phyloP scores from a whole-genome alignment of 345 rosid genomes.

The Aurinia saxatilis region DNA sequence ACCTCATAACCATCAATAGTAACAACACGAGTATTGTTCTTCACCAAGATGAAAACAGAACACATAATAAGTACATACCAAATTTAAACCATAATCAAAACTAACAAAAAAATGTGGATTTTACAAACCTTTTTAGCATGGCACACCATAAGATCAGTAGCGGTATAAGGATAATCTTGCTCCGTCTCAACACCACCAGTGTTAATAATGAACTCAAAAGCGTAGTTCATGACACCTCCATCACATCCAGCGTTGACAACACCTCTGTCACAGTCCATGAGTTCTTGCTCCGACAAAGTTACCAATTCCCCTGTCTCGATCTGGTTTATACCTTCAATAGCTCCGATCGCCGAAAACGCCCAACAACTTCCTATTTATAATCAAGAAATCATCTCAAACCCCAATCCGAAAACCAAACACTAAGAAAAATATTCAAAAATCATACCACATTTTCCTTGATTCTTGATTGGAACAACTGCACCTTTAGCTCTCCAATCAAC shows the following conservation, averaged over 20 bases:
- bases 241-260: constrained; percentile 50
- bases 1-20: constrained; percentile 58
- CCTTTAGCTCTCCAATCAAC: constrained; percentile 52
- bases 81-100: not conserved
- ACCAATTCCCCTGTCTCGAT: constrained; percentile 61
- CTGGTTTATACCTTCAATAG: constrained; percentile 80
- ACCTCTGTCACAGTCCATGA: constrained; percentile 64
- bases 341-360: constrained; percentile 76
- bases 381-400: not conserved
- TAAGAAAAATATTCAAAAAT: not conserved
- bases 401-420: not conserved
- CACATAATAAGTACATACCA: not conserved
- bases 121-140: constrained; percentile 32
- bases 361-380: constrained; percentile 60
- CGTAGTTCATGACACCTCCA: constrained; percentile 82
- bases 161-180: constrained; percentile 59
- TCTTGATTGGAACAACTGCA: constrained; percentile 37
- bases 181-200: constrained; percentile 70
- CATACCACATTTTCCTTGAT: constrained; percentile 55
- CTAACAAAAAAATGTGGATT: no score
- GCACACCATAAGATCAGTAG: constrained; percentile 35
- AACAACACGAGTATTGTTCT: constrained; percentile 70
- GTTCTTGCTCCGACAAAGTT: constrained; percentile 63
- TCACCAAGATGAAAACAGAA: not conserved
- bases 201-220: constrained; percentile 47